Base-by-base conservation (phyloP, 768 basidiomycete genomes). In the Tricholoma furcatifolium region DNA sequence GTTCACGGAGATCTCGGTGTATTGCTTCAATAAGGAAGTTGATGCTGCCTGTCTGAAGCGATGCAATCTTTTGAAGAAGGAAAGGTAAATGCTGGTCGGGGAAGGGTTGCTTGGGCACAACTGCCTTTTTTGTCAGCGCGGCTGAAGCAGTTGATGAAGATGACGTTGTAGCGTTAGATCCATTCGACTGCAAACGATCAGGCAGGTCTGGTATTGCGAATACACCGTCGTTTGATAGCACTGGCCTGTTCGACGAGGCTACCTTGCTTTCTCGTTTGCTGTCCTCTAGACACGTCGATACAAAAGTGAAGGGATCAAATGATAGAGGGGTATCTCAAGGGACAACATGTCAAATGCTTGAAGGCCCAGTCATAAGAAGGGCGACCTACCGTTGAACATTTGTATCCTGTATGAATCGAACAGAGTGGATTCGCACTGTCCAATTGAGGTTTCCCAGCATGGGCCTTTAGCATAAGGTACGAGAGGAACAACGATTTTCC, bases 401-500 rank as follows among this genome's bases (percentile, higher is more conserved):
- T 88, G 88, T 57, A 96, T 85, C 43, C 81, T 77, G 62, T 92
- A 94, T 21, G 77, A 71, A 24, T 81, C 81, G 67, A 96, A 87
- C 6, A 85, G 79, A 41, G 86, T 84, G 54, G 84, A 82, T 39
- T 80, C 76, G 62, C 86, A 86, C 17, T 78, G 70, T 2, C 89
- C 88, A 53, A 95, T 73, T 10, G 65, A 67, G 1, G 74, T 67
- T 66, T 96, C 93, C 84, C 87, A 94, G 53, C 79, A 79, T 24
- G 94, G 93, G 3, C 94, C 94, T 66, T 86, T 92, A 17, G 78
- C 74, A 59, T 87, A 91, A 14, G 93, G 87, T 4, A 92, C 80
- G 12, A 98, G 78, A 2, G 87, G 89, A 4, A 87, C 74, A 23
- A 93, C 85, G 14, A 86, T 80, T 58, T 87, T 88, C 60, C 89